These are phyloP conservation scores for Chlamydomonas incerta DNA, from an alignment of 139 green algal genomes.

Conservation along the genomic window DNA sequence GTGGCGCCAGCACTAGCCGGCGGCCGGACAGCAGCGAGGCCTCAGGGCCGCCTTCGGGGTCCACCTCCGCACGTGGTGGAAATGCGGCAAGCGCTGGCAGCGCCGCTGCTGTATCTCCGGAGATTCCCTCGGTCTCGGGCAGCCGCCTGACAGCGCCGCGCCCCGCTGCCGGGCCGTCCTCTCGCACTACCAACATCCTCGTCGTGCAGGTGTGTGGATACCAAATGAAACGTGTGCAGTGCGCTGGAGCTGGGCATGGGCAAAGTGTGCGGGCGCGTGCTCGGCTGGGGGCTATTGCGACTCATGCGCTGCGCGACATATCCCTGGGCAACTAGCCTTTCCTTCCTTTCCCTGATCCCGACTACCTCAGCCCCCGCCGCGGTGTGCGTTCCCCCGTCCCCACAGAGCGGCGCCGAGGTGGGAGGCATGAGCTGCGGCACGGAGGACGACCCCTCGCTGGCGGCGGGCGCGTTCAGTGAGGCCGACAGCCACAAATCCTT, in stretches of 20 bases:
- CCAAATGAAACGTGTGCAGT: no score
- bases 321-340: no score
- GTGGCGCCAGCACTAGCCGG: background rate
- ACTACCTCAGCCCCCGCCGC: background rate
- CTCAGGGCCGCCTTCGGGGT: no score
- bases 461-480: slow-evolving; percentile 47
- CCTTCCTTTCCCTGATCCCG: no score
- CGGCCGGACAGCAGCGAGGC: background rate
- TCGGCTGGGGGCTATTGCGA: no score
- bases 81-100: background rate
- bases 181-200: background rate
- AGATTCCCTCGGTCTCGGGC: background rate
- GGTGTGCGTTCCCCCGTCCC: no score
- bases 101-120: background rate
- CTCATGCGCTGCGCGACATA: no score
- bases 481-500: slow-evolving; percentile 58
- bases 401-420: background rate
- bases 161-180: no score
- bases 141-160: background rate
- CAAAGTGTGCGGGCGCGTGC: no score
- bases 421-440: slow-evolving; percentile 47
- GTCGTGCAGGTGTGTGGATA: background rate
- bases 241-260: no score
- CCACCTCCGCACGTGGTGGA: background rate
- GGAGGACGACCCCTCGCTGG: slow-evolving; percentile 21